Percentiles rank a stretch among this genome's conserved stretches.
These are phyloP conservation scores for Suillus occidentalis DNA, from an alignment of 768 basidiomycete species.

Conservation along the genomic window DNA sequence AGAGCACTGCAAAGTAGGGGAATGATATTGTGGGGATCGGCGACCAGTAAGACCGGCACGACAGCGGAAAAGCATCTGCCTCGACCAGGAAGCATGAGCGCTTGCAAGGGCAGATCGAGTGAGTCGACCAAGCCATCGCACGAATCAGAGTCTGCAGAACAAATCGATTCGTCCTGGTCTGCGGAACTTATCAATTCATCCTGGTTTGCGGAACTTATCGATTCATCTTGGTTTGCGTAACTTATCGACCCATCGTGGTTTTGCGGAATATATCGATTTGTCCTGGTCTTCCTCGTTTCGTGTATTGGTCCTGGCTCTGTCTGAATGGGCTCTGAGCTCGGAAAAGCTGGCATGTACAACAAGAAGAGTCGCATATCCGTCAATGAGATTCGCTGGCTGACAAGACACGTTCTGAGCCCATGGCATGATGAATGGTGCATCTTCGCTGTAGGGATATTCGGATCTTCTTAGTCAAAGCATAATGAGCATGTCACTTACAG, in stretches of 20 bases:
- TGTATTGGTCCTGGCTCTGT: not conserved
- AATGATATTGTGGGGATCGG: not conserved
- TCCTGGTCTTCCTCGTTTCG: not conserved
- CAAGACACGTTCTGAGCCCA: not conserved
- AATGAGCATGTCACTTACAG: not conserved
- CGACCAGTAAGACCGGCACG: conserved; percentile 6
- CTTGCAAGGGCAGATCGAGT: conserved; percentile 7
- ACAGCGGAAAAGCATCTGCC: not conserved
- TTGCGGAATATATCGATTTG: too few species aligned
- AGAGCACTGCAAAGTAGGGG: conserved; percentile 2
- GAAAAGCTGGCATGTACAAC: not conserved
- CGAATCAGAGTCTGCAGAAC: not conserved
- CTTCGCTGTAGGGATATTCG: not conserved
- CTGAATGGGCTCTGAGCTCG: not conserved
- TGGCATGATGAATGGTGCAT: conserved; percentile 1
- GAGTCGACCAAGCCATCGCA: not conserved
- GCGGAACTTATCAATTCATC: too few species aligned
- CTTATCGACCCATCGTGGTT: too few species aligned
- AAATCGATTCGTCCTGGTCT: not conserved
- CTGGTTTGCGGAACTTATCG: too few species aligned
- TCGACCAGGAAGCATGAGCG: not conserved
- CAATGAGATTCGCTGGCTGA: not conserved
- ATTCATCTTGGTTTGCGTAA: too few species aligned
- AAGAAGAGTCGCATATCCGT: not conserved
- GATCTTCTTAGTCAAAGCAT: not conserved